phyloP scores from a whole-genome alignment of 1,284 basidiomycete genomes.

The Sporisorium sorghi region DNA sequence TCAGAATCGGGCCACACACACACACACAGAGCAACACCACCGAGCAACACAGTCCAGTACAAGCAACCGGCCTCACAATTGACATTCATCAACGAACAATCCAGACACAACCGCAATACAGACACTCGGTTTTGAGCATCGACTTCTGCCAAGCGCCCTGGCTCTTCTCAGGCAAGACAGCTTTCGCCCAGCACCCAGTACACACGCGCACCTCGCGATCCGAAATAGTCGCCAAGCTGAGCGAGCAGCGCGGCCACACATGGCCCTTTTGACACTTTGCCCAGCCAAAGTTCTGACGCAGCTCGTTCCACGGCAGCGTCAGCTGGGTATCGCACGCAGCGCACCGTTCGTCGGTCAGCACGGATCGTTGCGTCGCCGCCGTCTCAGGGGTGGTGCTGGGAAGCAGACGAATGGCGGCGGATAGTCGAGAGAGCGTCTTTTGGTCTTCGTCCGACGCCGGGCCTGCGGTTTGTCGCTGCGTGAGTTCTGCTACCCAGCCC shows the following conservation, averaged over 20 bases:
- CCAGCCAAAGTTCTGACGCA: conserved; percentile 24
- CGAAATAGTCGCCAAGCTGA: conserved; percentile 37
- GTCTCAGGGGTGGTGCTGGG: not conserved
- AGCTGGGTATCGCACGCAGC: conserved; percentile 37
- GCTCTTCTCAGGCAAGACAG: conserved; percentile 15
- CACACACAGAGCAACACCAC: no score
- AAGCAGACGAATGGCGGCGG: not conserved
- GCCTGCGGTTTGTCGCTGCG: not conserved
- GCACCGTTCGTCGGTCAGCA: conserved; percentile 25
- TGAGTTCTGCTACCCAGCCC: not conserved
- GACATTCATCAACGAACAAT: conserved; percentile 22
- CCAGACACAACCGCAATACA: conserved; percentile 42
- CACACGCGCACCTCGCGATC: conserved; percentile 37
- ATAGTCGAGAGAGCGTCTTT: not conserved
- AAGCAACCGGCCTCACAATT: no score
- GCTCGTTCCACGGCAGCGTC: conserved; percentile 13
- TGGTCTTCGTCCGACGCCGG: not conserved
- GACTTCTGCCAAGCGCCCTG: conserved; percentile 12
- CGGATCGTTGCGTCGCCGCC: not conserved
- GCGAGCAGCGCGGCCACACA: conserved; percentile 50
- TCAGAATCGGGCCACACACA: no score
- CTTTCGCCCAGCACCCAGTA: conserved; percentile 43
- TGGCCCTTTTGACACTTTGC: conserved; percentile 37
- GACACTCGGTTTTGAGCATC: conserved; percentile 22
- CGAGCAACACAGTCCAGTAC: no score